These are phyloP conservation scores for Tarenaya hassleriana DNA, from an alignment of 345 rosid genomes.

Conservation along the genomic window DNA sequence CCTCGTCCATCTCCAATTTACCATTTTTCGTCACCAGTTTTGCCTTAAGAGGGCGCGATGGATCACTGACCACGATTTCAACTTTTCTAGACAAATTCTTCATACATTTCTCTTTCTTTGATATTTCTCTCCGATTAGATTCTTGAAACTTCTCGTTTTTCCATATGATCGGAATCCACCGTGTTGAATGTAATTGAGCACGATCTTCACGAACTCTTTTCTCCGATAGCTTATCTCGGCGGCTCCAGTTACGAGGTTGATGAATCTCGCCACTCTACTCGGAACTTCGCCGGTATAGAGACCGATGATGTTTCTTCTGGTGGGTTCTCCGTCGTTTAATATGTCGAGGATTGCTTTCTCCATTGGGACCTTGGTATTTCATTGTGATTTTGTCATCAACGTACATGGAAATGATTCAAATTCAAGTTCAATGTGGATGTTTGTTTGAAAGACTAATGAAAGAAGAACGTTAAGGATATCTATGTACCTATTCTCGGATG, in stretches of 20 bases:
- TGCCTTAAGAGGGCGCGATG: conserved; percentile 61
- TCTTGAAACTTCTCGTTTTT: conserved; percentile 40
- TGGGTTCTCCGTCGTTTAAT: conserved; percentile 60
- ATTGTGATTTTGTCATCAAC: not conserved
- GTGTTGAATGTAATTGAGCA: conserved; percentile 78
- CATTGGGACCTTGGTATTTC: conserved; percentile 20
- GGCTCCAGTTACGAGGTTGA: conserved; percentile 60
- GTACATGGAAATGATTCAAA: not conserved
- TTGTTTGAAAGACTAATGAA: too few species aligned
- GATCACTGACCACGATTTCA: conserved; percentile 73
- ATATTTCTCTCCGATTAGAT: conserved; percentile 47
- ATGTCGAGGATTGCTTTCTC: conserved; percentile 68
- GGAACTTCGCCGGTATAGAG: conserved; percentile 54
- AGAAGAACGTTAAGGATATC: too few species aligned
- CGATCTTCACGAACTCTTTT: conserved; percentile 77
- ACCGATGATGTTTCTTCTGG: conserved; percentile 67
- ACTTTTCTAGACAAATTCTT: conserved; percentile 56
- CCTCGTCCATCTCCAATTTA: conserved; percentile 64
- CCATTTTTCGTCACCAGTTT: conserved; percentile 73
- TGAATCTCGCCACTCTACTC: conserved; percentile 56
- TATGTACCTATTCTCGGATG: too few species aligned
- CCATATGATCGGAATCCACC: conserved; percentile 80
- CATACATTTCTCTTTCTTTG: conserved; percentile 37
- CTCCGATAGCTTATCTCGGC: conserved; percentile 84
- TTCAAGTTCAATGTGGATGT: too few species aligned